Evolutionary conservation across 2,329 filamentous ascomycete genomes (phyloP).

Genomic region (Curvularia hawaiiensis): DNA sequence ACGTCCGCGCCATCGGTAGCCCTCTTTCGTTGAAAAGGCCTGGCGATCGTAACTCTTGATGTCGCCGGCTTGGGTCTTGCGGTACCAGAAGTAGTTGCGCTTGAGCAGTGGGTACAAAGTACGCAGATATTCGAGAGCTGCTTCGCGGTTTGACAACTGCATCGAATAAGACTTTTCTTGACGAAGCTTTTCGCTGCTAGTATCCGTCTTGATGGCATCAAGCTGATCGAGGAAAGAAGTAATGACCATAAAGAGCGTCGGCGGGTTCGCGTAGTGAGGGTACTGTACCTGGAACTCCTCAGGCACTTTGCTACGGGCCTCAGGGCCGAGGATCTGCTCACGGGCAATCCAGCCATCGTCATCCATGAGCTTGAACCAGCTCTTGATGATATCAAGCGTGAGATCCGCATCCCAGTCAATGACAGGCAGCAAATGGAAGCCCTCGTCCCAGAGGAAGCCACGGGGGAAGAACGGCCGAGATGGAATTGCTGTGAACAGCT

Average conservation of each 20-base stretch:
- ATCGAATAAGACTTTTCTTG: constrained; percentile 59
- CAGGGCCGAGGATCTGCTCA: constrained; percentile 90
- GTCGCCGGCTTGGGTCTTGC: constrained; percentile 86
- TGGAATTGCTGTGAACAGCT: constrained; percentile 89
- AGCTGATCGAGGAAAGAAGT: constrained; percentile 84
- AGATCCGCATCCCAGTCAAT: constrained; percentile 94
- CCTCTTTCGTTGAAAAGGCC: constrained; percentile 87
- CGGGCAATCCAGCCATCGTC: constrained; percentile 97
- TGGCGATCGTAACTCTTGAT: constrained; percentile 89
- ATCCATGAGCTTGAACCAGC: constrained; percentile 96
- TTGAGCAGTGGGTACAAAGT: constrained; percentile 85
- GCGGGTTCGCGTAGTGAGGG: constrained; percentile 96
- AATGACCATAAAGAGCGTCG: constrained; percentile 88
- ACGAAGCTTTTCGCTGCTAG: constrained; percentile 42
- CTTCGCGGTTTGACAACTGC: constrained; percentile 69
- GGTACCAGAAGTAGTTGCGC: constrained; percentile 94
- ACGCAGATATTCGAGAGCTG: constrained; percentile 73
- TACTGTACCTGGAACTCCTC: constrained; percentile 93
- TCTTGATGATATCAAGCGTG: constrained; percentile 80
- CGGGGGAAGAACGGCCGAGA: constrained; percentile 95
- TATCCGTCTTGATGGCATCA: constrained; percentile 51
- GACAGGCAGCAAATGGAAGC: constrained; percentile 90
- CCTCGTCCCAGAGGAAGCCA: constrained; percentile 97
- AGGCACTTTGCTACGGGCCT: constrained; percentile 94
- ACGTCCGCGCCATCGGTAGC: constrained; percentile 92